phyloP scores from a whole-genome alignment of 192 early-diverging fungal genomes.

The Coemansia sp. region DNA sequence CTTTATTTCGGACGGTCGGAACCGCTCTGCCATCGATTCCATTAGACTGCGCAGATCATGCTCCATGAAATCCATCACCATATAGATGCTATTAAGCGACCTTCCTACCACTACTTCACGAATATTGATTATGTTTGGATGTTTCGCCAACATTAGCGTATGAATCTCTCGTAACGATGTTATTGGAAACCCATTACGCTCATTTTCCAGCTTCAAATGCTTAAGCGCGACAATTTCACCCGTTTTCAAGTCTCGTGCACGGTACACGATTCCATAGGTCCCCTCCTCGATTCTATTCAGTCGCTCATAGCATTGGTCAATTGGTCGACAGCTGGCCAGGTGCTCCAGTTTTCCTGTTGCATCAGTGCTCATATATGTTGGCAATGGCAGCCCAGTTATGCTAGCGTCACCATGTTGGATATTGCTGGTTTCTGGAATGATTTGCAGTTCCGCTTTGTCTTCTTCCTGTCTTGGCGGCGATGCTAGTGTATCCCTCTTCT shows the following conservation, averaged over 20 bases:
- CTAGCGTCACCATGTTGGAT: not conserved
- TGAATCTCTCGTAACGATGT: conserved; percentile 78
- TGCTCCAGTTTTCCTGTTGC: not conserved
- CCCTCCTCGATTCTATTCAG: conserved; percentile 97
- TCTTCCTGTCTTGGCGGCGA: not conserved
- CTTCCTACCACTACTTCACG: conserved; percentile 73
- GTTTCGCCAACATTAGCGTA: conserved; percentile 72
- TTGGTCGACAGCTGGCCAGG: conserved; percentile 27
- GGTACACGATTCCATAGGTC: conserved; percentile 94
- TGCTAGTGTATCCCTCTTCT: not conserved
- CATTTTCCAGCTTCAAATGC: conserved; percentile 73
- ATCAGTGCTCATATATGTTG: not conserved
- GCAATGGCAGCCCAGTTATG: not conserved
- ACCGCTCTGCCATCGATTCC: conserved; percentile 77
- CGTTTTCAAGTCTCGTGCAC: conserved; percentile 78
- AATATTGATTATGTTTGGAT: conserved; percentile 82
- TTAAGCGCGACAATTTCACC: conserved; percentile 80
- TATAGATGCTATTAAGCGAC: conserved; percentile 72
- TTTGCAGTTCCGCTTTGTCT: not conserved
- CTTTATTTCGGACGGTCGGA: conserved; percentile 84
- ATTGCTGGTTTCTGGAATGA: not conserved
- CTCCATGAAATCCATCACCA: conserved; percentile 97
- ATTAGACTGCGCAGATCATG: conserved; percentile 92
- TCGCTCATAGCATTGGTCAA: conserved; percentile 75
- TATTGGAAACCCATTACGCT: conserved; percentile 79